Evolutionary conservation across 2,329 filamentous ascomycete species (phyloP).

Genomic region (Ophioceras dolichostomum): DNA sequence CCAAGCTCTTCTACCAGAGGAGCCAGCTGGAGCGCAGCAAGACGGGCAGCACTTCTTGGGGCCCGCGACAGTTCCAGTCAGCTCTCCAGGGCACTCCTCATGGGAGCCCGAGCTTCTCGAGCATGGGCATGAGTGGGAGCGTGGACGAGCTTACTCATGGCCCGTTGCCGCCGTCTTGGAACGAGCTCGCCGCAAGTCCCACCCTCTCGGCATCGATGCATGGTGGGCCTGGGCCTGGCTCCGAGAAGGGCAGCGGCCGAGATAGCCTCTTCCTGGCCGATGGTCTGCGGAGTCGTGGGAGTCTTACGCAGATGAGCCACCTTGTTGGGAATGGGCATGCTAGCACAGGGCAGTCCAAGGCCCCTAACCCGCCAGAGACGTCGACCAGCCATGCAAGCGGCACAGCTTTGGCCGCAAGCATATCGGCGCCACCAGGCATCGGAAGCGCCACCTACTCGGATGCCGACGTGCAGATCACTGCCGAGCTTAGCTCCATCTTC

Average conservation of each 20-base stretch:
- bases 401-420: conserved; percentile 13
- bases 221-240: conserved; percentile 4
- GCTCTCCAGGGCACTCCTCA: conserved; percentile 29
- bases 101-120: conserved; percentile 30
- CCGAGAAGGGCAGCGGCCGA: conserved; percentile 7
- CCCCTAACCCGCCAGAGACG: not conserved
- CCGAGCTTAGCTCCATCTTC: conserved; percentile 78
- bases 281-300: conserved; percentile 8
- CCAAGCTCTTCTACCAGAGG: conserved; percentile 90
- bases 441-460: conserved; percentile 55
- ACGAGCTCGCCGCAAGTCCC: conserved; percentile 7
- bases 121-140: conserved; percentile 3
- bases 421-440: conserved; percentile 42
- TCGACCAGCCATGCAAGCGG: conserved; percentile 6
- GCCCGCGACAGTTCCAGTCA: conserved; percentile 18
- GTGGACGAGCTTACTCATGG: not conserved
- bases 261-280: conserved; percentile 4
- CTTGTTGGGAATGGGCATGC: not conserved
- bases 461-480: conserved; percentile 66
- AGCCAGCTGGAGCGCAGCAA: conserved; percentile 53
- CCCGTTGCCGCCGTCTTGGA: conserved; percentile 2
- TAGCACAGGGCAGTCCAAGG: not conserved
- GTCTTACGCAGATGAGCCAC: conserved; percentile 8
- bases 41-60: conserved; percentile 21
- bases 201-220: no score